Percentiles rank a stretch among this genome's conserved stretches.
Evolutionary conservation across 805 yeast species (phyloP).

Genomic region (Sungouiella blattae): DNA sequence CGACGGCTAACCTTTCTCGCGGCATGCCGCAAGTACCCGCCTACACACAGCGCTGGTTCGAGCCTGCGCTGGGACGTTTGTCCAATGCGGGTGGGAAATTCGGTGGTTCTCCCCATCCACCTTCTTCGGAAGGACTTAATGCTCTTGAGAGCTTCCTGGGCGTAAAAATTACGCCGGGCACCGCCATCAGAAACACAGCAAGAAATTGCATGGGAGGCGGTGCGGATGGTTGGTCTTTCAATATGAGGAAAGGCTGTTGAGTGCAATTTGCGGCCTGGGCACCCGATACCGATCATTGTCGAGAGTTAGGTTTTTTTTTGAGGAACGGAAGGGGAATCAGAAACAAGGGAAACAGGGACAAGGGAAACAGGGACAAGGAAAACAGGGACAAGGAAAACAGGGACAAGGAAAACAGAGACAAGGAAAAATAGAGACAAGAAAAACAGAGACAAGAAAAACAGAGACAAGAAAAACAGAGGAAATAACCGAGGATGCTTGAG

Average conservation of each 20-base stretch:
- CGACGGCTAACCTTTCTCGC: conserved; percentile 34
- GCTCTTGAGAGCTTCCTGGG: conserved; percentile 57
- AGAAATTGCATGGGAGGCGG: conserved; percentile 51
- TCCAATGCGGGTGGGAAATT: conserved; percentile 55
- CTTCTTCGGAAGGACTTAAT: conserved; percentile 13
- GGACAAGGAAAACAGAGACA: too few relatives aligned
- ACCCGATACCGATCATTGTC: conserved; percentile 65
- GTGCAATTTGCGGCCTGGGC: conserved; percentile 60
- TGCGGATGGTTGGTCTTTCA: conserved; percentile 52
- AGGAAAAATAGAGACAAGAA: too few relatives aligned
- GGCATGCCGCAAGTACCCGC: conserved; percentile 49
- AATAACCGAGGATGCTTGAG: too few relatives aligned
- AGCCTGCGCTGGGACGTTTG: conserved; percentile 9
- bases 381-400: too few relatives aligned
- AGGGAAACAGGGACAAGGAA: too few relatives aligned
- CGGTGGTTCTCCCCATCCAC: conserved; percentile 56
- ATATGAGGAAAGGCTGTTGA: conserved; percentile 42
- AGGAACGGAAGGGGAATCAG: not conserved
- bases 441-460: too few relatives aligned
- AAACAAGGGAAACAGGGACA: not conserved
- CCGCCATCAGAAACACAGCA: conserved; percentile 51
- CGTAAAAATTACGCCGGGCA: conserved; percentile 55
- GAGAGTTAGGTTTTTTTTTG: conserved; percentile 36
- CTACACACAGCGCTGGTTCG: conserved; percentile 25
- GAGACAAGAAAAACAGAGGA: too few relatives aligned